phyloP scores from a whole-genome alignment of 179 eudicot genomes.

The Beta macrorhiza region DNA sequence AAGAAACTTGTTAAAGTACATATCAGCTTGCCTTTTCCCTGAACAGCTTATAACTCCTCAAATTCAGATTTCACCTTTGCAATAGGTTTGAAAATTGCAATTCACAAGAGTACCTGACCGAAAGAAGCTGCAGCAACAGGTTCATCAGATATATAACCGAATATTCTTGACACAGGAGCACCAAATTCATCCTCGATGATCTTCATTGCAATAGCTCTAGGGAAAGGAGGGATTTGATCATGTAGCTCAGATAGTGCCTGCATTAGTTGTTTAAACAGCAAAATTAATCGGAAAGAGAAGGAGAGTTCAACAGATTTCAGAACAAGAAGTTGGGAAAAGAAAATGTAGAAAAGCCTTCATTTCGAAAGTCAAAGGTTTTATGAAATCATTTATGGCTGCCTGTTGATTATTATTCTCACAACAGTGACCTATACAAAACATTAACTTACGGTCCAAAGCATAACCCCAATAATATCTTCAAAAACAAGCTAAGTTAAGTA shows the following conservation, averaged over 20 bases:
- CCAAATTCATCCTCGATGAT: constrained; percentile 92
- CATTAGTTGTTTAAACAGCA: constrained; percentile 35
- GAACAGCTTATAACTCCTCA: background rate
- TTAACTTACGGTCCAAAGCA: background rate
- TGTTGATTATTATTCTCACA: background rate
- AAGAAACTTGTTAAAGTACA: background rate
- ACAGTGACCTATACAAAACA: background rate
- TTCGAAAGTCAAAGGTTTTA: background rate
- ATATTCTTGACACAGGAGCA: constrained; percentile 50
- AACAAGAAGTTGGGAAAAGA: constrained; percentile 7
- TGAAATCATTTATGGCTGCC: background rate
- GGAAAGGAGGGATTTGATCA: constrained; percentile 95
- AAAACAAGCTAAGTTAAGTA: background rate
- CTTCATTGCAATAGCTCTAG: constrained; percentile 75
- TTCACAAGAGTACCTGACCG: constrained; percentile 68
- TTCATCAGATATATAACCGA: constrained; percentile 79
- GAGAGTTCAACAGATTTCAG: background rate
- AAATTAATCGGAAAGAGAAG: constrained; percentile 22
- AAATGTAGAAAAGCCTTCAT: background rate
- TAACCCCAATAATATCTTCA: background rate
- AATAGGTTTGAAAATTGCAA: background rate
- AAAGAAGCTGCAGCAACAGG: constrained; percentile 98
- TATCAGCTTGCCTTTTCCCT: background rate
- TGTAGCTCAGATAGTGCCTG: constrained; percentile 94
- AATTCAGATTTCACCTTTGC: background rate